Conservation (phyloP, 257 asterid genomes). For the Coffea canephora region DNA sequence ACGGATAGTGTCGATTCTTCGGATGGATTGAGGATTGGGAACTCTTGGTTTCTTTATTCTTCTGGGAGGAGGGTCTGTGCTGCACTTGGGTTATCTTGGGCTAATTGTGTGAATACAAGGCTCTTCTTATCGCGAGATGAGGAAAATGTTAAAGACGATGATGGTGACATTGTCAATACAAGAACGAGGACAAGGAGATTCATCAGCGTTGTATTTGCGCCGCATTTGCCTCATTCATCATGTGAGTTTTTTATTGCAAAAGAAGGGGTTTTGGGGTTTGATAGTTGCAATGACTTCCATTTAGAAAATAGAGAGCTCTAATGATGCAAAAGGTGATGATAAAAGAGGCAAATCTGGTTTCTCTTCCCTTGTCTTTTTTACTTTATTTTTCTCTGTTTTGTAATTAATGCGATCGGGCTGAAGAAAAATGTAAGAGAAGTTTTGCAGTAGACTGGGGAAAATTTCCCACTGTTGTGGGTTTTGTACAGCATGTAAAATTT, state of each 20-base stretch:
- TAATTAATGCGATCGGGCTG: background rate
- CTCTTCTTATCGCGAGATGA: conserved; percentile 68
- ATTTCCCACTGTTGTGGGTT: background rate
- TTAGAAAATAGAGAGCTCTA: background rate
- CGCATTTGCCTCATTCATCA: conserved; percentile 72
- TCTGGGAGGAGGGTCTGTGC: conserved; percentile 78
- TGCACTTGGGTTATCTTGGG: conserved; percentile 90
- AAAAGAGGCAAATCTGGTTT: background rate
- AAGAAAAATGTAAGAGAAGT: too few species aligned
- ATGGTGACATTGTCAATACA: conserved; percentile 18
- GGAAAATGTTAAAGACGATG: conserved; percentile 41
- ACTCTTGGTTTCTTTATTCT: conserved; percentile 43
- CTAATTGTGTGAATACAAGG: conserved; percentile 86
- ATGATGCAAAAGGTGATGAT: background rate
- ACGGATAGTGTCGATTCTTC: conserved; percentile 64
- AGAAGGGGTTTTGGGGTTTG: conserved; percentile 65
- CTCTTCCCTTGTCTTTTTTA: too few species aligned
- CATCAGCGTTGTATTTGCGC: conserved; percentile 74
- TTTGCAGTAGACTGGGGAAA: too few species aligned
- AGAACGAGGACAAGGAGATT: conserved; percentile 59
- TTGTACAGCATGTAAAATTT: conserved; percentile 4
- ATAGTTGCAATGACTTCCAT: conserved; percentile 17
- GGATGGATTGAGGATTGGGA: conserved; percentile 56
- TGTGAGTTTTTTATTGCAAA: conserved; percentile 62
- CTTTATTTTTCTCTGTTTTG: background rate